These are phyloP conservation scores for Schizophyllum amplum DNA, from an alignment of 1,284 basidiomycete genomes.

Conservation along the genomic window DNA sequence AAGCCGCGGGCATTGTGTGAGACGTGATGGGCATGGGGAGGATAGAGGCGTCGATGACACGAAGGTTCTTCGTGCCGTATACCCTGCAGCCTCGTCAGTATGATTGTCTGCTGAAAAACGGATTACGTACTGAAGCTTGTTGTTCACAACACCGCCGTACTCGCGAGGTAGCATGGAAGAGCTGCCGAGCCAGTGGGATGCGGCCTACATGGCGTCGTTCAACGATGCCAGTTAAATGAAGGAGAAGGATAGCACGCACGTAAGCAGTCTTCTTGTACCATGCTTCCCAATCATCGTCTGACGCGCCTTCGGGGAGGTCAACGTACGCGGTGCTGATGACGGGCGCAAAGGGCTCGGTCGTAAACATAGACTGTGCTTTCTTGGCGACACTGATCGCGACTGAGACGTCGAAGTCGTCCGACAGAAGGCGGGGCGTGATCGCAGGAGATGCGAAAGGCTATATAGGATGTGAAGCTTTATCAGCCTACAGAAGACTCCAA, in stretches of 20 bases:
- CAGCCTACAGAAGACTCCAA: background rate
- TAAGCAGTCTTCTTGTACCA: slow-evolving; percentile 13
- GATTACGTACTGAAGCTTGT: slow-evolving; percentile 16
- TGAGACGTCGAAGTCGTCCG: slow-evolving; percentile 13
- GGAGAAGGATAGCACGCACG: slow-evolving; percentile 1
- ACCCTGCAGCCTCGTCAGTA: slow-evolving; percentile 21
- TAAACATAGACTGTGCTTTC: slow-evolving; percentile 11
- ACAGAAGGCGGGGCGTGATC: slow-evolving; percentile 14
- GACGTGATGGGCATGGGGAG: slow-evolving; percentile 25
- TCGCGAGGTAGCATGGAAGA: slow-evolving; percentile 15
- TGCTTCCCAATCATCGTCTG: slow-evolving; percentile 13
- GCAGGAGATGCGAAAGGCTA: slow-evolving; percentile 13
- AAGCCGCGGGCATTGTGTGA: slow-evolving; percentile 26
- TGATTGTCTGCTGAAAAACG: background rate
- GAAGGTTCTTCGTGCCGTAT: slow-evolving; percentile 22
- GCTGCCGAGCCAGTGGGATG: slow-evolving; percentile 16
- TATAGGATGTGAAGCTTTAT: too few relatives aligned
- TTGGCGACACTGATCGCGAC: slow-evolving; percentile 8
- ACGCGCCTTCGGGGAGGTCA: slow-evolving; percentile 10
- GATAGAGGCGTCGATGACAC: slow-evolving; percentile 17
- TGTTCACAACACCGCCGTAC: slow-evolving; percentile 21
- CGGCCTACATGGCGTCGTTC: slow-evolving; percentile 5
- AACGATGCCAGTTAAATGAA: background rate
- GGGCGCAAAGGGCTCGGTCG: slow-evolving; percentile 9
- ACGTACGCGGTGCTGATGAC: slow-evolving; percentile 12